phyloP scores from a whole-genome alignment of 352 stramenopile species.

The Phytophthora nicotianae region DNA sequence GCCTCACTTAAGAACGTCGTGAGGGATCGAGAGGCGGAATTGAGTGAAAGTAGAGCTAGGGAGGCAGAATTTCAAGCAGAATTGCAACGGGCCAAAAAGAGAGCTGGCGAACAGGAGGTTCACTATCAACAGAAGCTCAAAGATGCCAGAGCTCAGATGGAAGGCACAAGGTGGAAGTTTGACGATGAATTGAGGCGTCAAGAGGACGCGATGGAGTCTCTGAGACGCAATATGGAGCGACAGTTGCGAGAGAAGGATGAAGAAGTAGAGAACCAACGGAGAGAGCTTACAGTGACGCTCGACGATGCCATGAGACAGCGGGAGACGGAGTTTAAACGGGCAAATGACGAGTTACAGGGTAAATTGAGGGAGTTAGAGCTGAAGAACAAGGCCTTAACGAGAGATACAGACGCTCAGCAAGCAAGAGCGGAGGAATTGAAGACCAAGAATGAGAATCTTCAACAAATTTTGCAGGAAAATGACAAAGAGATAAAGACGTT shows the following conservation, averaged over 20 bases:
- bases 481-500: constrained; percentile 74
- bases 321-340: constrained; percentile 61
- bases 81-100: constrained; percentile 52
- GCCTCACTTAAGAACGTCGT: constrained; percentile 74
- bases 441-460: constrained; percentile 70
- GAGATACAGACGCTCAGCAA: constrained; percentile 50
- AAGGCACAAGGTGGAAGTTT: constrained; percentile 74
- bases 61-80: constrained; percentile 59
- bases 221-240: constrained; percentile 53
- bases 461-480: constrained; percentile 55
- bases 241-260: constrained; percentile 78
- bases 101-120: constrained; percentile 49
- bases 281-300: constrained; percentile 75
- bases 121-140: constrained; percentile 79
- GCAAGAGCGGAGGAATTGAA: constrained; percentile 62
- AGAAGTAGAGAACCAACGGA: constrained; percentile 73
- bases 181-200: constrained; percentile 72
- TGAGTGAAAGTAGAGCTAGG: constrained; percentile 70
- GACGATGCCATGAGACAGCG: constrained; percentile 78
- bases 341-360: constrained; percentile 45
- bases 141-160: constrained; percentile 71
- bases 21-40: constrained; percentile 70
- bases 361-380: constrained; percentile 68
- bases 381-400: constrained; percentile 47
- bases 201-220: constrained; percentile 66